Conservation (phyloP, 1,139 yeast genomes). For the Geotrichum reessii region DNA sequence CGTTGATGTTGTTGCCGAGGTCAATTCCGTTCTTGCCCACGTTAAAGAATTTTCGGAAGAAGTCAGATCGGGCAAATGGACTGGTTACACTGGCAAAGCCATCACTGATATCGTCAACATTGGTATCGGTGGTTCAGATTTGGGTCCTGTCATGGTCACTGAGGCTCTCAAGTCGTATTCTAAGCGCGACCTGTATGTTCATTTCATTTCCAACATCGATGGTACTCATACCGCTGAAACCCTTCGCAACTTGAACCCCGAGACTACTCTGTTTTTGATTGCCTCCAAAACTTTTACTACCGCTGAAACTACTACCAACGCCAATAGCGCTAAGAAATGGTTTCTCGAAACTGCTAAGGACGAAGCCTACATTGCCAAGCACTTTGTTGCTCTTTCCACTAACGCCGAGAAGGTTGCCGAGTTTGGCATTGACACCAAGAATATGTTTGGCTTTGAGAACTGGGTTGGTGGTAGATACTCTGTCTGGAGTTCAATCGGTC, state of each 20-base stretch:
- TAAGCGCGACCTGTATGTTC: conserved; percentile 67
- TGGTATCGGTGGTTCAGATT: conserved; percentile 98
- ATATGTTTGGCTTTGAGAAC: conserved; percentile 96
- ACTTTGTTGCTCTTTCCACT: conserved; percentile 93
- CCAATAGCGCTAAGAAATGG: conserved; percentile 92
- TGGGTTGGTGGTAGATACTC: conserved; percentile 99
- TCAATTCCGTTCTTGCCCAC: conserved; percentile 83
- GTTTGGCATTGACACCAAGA: conserved; percentile 94
- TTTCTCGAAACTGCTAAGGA: conserved; percentile 71
- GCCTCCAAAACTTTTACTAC: conserved; percentile 99
- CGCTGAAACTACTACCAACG: conserved; percentile 95
- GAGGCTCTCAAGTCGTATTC: conserved; percentile 93
- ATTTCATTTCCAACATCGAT: conserved; percentile 95
- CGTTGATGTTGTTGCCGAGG: conserved; percentile 80
- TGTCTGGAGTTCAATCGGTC: conserved; percentile 98
- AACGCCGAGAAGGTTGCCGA: conserved; percentile 84
- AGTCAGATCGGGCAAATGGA: conserved; percentile 91
- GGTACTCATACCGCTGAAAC: conserved; percentile 96
- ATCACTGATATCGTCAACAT: conserved; percentile 93
- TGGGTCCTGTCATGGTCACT: conserved; percentile 98
- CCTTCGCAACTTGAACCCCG: conserved; percentile 69
- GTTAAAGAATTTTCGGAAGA: conserved; percentile 90
- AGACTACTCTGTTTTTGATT: conserved; percentile 86
- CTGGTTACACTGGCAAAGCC: conserved; percentile 90
- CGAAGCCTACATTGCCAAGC: conserved; percentile 77